Base-by-base conservation (phyloP, 2,329 filamentous ascomycete genomes). In the Pseudofabraea citricarpa region DNA sequence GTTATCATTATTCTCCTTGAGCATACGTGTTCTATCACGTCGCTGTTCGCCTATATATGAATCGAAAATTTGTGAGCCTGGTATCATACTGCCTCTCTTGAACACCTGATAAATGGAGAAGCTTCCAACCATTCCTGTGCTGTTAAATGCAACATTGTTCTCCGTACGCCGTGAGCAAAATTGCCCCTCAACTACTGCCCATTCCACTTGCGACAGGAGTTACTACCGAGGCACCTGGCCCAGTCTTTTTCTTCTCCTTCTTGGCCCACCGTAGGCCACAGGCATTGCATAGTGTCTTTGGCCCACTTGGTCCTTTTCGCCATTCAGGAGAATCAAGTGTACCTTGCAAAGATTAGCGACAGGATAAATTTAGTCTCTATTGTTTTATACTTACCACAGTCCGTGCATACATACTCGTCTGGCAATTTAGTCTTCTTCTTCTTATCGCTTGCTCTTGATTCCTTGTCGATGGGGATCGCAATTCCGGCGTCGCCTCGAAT, bases 271-370 rank as follows among this genome's bases (percentile, higher is more conserved):
- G 72, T 22, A 85, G 68, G 27, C 91, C 91, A 61, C 91, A 97
- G 6, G 91, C 91, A 68, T 97, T 97, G 66, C 91, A 97, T 10
- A 97, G 70, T 7, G 91, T 96, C 66, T 97, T 96, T 1, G 90
- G 90, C 2, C 91, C 91, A 50, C 80, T 88, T 0, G 91, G 91
- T 0, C 91, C 91, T 64, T 95, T 96, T 49, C 91, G 77, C 91
- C 91, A 97, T 70, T 97, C 91, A 0, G 91, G 91, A 13, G 88
- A 95, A 60, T 96, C 90, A 31, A 94, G 74, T 0, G 89, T 96
- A 24, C 79, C 79, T 83, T 48, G 13, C 9, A 41, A 15, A 10
- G 3, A 35, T 29, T n/a, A 41, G 32, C 20, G 31, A 24, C 7
- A 21, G 33, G 45, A 43, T 69, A n/a, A n/a, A n/a, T n/a, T n/a